phyloP scores from a whole-genome alignment of 75 land plant species.

The Azolla pinnata region DNA sequence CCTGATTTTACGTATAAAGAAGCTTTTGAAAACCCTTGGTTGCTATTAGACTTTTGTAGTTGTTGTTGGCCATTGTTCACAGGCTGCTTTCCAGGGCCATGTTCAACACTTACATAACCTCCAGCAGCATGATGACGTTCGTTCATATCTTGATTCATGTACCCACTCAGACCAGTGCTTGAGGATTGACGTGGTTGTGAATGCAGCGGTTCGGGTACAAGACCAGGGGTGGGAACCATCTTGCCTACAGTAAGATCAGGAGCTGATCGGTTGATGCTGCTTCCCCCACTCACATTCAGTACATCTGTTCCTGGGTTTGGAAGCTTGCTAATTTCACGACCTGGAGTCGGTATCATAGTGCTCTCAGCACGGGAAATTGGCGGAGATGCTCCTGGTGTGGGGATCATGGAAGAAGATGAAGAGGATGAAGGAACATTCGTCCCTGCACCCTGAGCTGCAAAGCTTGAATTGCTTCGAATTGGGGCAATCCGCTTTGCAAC shows the following conservation, averaged over 20 bases:
- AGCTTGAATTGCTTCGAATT: constrained; percentile 23
- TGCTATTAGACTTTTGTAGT: constrained; percentile 48
- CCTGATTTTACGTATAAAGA: constrained; percentile 30
- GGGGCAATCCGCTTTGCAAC: constrained; percentile 28
- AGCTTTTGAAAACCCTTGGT: constrained; percentile 23
- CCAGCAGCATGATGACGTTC: constrained; percentile 52
- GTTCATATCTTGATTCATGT: constrained; percentile 45
- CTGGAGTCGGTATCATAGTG: constrained; percentile 34
- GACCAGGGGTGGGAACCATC: constrained; percentile 42
- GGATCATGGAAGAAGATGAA: constrained; percentile 57
- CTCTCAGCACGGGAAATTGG: too few relatives aligned
- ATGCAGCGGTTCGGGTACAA: background rate
- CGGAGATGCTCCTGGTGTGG: constrained; percentile 65
- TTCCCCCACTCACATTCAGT: constrained; percentile 10
- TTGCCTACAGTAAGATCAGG: constrained; percentile 29
- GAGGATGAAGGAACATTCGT: too few relatives aligned
- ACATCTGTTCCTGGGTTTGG: constrained; percentile 23
- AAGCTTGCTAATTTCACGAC: constrained; percentile 32
- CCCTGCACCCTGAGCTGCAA: constrained; percentile 14
- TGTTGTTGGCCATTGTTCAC: constrained; percentile 42
- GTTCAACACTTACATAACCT: constrained; percentile 44
- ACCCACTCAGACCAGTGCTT: constrained; percentile 10
- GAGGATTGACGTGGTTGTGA: background rate
- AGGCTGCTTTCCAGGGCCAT: constrained; percentile 35
- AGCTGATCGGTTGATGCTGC: too few relatives aligned